Conservation (phyloP, 495 filamentous ascomycete species). For the Glonium stellatum region DNA sequence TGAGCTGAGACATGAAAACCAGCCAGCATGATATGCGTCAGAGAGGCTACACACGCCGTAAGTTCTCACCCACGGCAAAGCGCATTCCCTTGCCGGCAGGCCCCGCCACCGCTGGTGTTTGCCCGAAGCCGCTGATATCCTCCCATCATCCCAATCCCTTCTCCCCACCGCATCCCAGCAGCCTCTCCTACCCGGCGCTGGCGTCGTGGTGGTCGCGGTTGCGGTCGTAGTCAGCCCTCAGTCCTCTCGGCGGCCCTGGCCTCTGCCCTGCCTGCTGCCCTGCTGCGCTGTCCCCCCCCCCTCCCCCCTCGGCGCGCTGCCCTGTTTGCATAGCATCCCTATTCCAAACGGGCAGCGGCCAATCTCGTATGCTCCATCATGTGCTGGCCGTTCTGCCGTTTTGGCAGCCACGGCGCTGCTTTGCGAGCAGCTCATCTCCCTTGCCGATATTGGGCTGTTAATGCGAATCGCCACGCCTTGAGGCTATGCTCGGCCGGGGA, state of each 20-base stretch:
- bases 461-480: constrained; percentile 24
- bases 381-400: constrained; percentile 8
- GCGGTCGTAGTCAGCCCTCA: no score
- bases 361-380: no score
- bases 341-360: neutral
- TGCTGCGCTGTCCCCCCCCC: no score
- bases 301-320: no score
- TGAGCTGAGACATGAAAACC: constrained; percentile 16
- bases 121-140: neutral
- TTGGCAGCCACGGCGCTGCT: constrained; percentile 20
- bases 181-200: neutral
- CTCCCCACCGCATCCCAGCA: neutral
- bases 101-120: neutral
- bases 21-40: constrained; percentile 18
- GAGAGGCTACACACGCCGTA: neutral
- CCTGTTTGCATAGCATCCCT: neutral
- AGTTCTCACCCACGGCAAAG: neutral
- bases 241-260: no score
- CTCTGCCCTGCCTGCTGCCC: no score
- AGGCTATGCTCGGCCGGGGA: constrained; percentile 20
- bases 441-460: constrained; percentile 12
- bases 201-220: no score
- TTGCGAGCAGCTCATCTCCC: constrained; percentile 23
- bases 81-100: neutral
- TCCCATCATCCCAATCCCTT: neutral